A percentile compares a stretch with the other conserved stretches of the same genome.
phyloP scores from a whole-genome alignment of 2,329 filamentous ascomycete genomes.

The Metarhizium anisopliae region DNA sequence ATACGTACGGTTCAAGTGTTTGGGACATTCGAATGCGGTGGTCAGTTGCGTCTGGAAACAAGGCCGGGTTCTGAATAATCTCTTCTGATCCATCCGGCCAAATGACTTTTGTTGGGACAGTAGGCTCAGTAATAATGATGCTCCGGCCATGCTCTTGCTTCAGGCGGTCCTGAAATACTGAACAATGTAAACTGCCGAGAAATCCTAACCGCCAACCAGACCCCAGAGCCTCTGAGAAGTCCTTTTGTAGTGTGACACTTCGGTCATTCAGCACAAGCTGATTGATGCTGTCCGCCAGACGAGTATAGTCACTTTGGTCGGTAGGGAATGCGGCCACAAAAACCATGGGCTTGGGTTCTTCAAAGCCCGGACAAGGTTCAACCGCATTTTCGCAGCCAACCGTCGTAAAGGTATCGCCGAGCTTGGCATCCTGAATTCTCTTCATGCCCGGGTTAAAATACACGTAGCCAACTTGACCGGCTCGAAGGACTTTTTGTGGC shows the following conservation, averaged over 20 bases:
- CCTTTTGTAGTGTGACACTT: constrained; percentile 88
- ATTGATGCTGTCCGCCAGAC: constrained; percentile 86
- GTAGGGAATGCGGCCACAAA: constrained; percentile 96
- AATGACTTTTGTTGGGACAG: constrained; percentile 81
- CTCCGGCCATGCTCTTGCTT: constrained; percentile 89
- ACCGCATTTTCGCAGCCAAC: constrained; percentile 69
- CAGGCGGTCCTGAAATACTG: constrained; percentile 94
- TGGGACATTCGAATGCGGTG: constrained; percentile 33
- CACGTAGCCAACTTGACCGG: constrained; percentile 92
- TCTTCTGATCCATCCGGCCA: constrained; percentile 70
- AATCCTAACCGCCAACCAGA: constrained; percentile 93
- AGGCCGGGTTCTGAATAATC: constrained; percentile 75
- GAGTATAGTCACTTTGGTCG: constrained; percentile 77
- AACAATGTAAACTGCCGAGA: constrained; percentile 92
- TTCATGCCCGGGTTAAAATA: constrained; percentile 99
- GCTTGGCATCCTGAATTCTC: constrained; percentile 85
- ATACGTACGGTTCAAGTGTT: constrained; percentile 41
- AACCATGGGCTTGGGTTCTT: constrained; percentile 97
- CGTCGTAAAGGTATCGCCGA: constrained; percentile 89
- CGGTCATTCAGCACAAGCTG: constrained; percentile 92
- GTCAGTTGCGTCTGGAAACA: constrained; percentile 67
- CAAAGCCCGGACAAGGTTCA: constrained; percentile 79
- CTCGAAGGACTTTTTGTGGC: constrained; percentile 68
- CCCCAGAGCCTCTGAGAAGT: constrained; percentile 86
- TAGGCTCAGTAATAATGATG: constrained; percentile 94